Percentiles rank a stretch among this genome's conserved stretches.
phyloP scores from a whole-genome alignment of 768 basidiomycete genomes.

The Suillus variegatus region DNA sequence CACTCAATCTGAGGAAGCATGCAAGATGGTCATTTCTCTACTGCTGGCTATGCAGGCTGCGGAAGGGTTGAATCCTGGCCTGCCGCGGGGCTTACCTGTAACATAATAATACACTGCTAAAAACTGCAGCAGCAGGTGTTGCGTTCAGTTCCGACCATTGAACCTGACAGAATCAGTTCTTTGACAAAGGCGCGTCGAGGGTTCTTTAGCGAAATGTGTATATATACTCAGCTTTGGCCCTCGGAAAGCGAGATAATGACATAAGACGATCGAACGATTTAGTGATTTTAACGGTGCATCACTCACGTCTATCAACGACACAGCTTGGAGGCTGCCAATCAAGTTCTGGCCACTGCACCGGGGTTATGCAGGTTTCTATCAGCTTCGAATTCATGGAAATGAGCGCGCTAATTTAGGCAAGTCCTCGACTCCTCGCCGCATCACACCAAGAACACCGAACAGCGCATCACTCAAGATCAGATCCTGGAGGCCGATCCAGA shows the following conservation, averaged over 20 bases:
- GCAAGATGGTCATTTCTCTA: constrained; percentile 35
- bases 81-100: constrained; percentile 31
- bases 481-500: constrained; percentile 38
- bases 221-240: constrained; percentile 37
- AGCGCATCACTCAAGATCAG: constrained; percentile 40
- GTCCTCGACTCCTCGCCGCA: constrained; percentile 20
- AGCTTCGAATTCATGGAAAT: constrained; percentile 36
- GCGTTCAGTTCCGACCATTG: background rate
- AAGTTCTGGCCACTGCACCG: constrained; percentile 29
- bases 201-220: constrained; percentile 41
- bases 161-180: constrained; percentile 19
- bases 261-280: constrained; percentile 14
- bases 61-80: constrained; percentile 12
- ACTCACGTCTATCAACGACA: constrained; percentile 41
- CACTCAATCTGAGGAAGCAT: constrained; percentile 36
- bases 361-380: constrained; percentile 30
- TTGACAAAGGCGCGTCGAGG: constrained; percentile 37
- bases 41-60: constrained; percentile 39
- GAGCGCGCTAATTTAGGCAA: constrained; percentile 38
- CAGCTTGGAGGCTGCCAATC: constrained; percentile 29
- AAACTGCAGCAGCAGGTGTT: constrained; percentile 39
- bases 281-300: constrained; percentile 3
- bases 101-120: constrained; percentile 42
- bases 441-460: constrained; percentile 31
- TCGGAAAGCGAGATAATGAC: constrained; percentile 33